Evolutionary conservation across 257 asterid species (phyloP).

Genomic region (Plantago ovata): DNA sequence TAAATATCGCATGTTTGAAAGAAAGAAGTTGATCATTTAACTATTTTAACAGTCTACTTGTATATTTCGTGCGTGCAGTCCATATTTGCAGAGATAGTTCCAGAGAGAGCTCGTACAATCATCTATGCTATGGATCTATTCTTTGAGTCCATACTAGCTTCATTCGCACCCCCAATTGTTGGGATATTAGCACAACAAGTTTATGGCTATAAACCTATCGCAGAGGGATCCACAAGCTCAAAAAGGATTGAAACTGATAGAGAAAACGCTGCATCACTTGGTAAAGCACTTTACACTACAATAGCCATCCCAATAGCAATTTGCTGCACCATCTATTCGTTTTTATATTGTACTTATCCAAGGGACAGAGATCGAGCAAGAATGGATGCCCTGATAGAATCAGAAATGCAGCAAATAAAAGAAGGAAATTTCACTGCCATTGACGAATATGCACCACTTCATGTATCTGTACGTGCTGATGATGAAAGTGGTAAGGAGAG

Average conservation of each 20-base stretch:
- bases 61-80: slow-evolving; percentile 38
- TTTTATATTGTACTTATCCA: slow-evolving; percentile 71
- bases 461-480: slow-evolving; percentile 23
- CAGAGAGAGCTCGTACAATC: slow-evolving; percentile 69
- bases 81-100: slow-evolving; percentile 87
- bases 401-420: slow-evolving; percentile 48
- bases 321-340: slow-evolving; percentile 68
- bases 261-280: slow-evolving; percentile 78
- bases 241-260: slow-evolving; percentile 53
- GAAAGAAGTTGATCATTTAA: background rate
- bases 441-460: slow-evolving; percentile 28
- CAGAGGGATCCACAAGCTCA: slow-evolving; percentile 35
- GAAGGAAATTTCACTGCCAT: slow-evolving; percentile 20
- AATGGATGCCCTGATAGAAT: slow-evolving; percentile 59
- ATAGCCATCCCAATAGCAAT: slow-evolving; percentile 70
- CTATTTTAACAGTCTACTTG: background rate
- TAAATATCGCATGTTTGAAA: background rate
- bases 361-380: slow-evolving; percentile 80
- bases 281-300: slow-evolving; percentile 81
- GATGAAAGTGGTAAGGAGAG: slow-evolving; percentile 26
- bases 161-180: slow-evolving; percentile 86
- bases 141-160: slow-evolving; percentile 71
- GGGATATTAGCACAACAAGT: slow-evolving; percentile 67
- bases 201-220: slow-evolving; percentile 64
- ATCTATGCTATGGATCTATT: slow-evolving; percentile 77